These are phyloP conservation scores for Gliomastix tumulicola DNA, from an alignment of 2,329 filamentous ascomycete species.

Conservation along the genomic window DNA sequence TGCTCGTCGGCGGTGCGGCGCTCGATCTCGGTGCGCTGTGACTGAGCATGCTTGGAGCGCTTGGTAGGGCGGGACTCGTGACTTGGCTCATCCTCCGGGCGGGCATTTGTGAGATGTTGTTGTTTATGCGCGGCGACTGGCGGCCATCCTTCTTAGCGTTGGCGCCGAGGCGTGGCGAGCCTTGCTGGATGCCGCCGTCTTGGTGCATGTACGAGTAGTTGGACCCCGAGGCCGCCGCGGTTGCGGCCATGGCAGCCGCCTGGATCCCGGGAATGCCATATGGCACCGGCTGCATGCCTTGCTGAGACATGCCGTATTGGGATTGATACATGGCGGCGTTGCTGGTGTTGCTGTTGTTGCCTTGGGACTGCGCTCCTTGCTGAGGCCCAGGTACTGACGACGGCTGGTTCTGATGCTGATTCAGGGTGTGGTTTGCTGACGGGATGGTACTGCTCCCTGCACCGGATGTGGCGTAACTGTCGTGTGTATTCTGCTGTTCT, in stretches of 20 bases:
- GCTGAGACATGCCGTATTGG: conserved; percentile 65
- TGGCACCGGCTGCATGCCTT: conserved; percentile 56
- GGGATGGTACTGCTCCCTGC: conserved; percentile 60
- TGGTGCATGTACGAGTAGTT: conserved; percentile 67
- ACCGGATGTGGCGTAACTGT: conserved; percentile 55
- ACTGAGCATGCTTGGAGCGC: conserved; percentile 69
- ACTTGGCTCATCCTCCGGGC: conserved; percentile 71
- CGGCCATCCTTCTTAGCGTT: conserved; percentile 68
- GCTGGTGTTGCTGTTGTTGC: conserved; percentile 53
- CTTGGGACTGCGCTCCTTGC: conserved; percentile 55
- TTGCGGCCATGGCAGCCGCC: conserved; percentile 86
- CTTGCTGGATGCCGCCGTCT: conserved; percentile 60
- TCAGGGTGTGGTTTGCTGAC: conserved; percentile 63
- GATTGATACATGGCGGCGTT: conserved; percentile 64
- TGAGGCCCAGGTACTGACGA: conserved; percentile 75
- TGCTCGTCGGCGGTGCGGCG: conserved; percentile 57
- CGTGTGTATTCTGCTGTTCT: conserved; percentile 59
- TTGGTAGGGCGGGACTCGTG: conserved; percentile 67
- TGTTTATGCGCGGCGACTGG: conserved; percentile 70
- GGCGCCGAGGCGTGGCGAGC: conserved; percentile 72
- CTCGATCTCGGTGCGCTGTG: conserved; percentile 47
- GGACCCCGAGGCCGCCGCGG: conserved; percentile 82
- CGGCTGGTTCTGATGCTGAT: conserved; percentile 61
- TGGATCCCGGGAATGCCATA: conserved; percentile 80
- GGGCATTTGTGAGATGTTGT: no score